These are phyloP conservation scores for Bipolaris cookei DNA, from an alignment of 2,329 filamentous ascomycete genomes.

Conservation along the genomic window DNA sequence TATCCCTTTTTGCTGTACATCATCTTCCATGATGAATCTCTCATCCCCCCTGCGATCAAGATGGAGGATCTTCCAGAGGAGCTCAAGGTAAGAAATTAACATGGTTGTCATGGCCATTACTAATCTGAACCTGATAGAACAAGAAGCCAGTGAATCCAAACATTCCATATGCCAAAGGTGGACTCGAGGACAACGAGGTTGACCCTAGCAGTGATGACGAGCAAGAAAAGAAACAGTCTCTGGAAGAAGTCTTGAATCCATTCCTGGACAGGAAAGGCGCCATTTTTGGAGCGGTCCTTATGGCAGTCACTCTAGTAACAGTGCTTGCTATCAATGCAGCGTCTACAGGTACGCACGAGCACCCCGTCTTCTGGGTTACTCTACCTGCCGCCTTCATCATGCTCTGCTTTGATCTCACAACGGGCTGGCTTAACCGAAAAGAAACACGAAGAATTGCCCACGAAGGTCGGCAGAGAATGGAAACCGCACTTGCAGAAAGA, in stretches of 20 bases:
- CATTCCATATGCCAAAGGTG: constrained; percentile 69
- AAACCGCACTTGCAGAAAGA: constrained; percentile 48
- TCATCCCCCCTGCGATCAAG: constrained; percentile 70
- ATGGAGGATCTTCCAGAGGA: constrained; percentile 71
- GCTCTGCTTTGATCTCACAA: constrained; percentile 70
- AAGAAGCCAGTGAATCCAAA: constrained; percentile 73
- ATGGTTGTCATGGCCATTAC: neutral
- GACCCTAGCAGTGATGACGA: constrained; percentile 56
- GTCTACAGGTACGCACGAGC: constrained; percentile 56
- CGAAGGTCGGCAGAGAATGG: constrained; percentile 60
- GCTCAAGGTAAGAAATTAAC: constrained; percentile 43
- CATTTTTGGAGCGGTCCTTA: constrained; percentile 67
- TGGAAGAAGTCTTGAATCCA: constrained; percentile 78
- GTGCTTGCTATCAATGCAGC: constrained; percentile 70
- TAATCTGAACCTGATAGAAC: constrained; percentile 18
- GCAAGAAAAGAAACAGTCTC: constrained; percentile 59
- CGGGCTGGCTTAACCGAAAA: constrained; percentile 67
- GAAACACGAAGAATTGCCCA: constrained; percentile 69
- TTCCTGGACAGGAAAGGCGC: constrained; percentile 73
- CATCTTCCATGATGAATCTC: constrained; percentile 67
- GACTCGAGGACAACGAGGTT: constrained; percentile 59
- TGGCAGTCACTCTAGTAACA: constrained; percentile 70
- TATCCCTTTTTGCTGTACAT: constrained; percentile 75
- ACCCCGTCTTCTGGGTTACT: constrained; percentile 72
- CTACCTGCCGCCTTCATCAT: constrained; percentile 71